Evolutionary conservation across 2,329 filamentous ascomycete species (phyloP).

Genomic region (Geosmithia flava): DNA sequence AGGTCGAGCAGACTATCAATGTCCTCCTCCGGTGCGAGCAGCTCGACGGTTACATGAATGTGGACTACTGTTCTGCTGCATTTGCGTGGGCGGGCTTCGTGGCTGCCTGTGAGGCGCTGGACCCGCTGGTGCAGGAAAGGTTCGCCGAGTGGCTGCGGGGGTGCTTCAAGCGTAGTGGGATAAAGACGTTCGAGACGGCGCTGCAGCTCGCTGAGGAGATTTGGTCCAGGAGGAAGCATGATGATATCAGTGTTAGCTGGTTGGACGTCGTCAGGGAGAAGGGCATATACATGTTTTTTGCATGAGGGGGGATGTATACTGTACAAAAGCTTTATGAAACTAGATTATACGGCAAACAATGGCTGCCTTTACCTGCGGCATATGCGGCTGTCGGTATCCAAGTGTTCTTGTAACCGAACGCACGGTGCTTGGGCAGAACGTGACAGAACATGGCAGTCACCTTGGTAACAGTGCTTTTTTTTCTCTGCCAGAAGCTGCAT

Average conservation of each 20-base stretch:
- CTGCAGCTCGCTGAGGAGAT: not conserved
- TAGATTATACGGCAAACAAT: too few relatives aligned
- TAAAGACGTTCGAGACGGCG: not conserved
- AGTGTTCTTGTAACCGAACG: too few relatives aligned
- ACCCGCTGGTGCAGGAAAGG: not conserved
- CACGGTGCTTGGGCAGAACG: too few relatives aligned
- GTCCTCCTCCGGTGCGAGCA: not conserved
- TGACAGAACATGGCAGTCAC: too few relatives aligned
- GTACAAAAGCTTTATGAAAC: too few relatives aligned
- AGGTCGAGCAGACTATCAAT: not conserved
- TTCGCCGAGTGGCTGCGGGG: not conserved
- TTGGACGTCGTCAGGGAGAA: not conserved
- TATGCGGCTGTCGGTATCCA: too few relatives aligned
- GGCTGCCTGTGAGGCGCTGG: not conserved
- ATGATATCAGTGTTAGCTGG: not conserved
- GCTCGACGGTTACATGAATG: not conserved
- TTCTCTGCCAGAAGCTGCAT: too few relatives aligned
- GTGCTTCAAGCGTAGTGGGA: not conserved
- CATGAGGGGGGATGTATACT: too few relatives aligned
- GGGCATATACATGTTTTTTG: not conserved
- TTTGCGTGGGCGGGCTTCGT: not conserved
- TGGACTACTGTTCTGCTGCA: not conserved
- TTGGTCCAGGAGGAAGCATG: not conserved
- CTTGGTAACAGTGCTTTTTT: too few relatives aligned
- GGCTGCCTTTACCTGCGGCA: too few relatives aligned